A percentile compares a stretch with the other conserved stretches of the same genome.
Evolutionary conservation across 139 green algal genomes (phyloP).

Genomic region (Chlorella sp.): DNA sequence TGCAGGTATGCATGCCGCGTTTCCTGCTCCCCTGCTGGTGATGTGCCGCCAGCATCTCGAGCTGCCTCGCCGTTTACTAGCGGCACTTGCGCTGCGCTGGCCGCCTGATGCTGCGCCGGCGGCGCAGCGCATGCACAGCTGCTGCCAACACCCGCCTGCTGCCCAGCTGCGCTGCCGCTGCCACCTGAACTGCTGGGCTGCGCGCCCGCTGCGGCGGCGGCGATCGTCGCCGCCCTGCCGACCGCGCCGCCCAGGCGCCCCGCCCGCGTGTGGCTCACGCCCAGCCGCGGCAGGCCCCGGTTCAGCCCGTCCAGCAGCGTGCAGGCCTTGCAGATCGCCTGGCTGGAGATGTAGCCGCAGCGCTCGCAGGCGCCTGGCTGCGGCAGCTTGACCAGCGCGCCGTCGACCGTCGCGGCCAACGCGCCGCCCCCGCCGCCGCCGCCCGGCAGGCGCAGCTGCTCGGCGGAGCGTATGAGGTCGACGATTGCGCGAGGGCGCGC

Average conservation of each 20-base stretch:
- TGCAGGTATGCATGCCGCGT: too few species aligned
- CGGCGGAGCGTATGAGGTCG: constrained; percentile 84
- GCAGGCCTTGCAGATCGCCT: constrained; percentile 91
- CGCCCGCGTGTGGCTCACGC: constrained; percentile 37
- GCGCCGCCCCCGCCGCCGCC: not conserved
- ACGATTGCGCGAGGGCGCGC: constrained; percentile 80
- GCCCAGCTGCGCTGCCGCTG: not conserved
- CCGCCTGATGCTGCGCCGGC: not conserved
- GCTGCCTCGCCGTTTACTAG: too few species aligned
- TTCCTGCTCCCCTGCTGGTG: too few species aligned
- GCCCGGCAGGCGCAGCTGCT: constrained; percentile 57
- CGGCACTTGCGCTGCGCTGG: too few species aligned
- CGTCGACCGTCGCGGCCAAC: not conserved
- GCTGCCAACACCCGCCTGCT: too few species aligned
- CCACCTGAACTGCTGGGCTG: not conserved
- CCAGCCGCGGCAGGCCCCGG: constrained; percentile 60
- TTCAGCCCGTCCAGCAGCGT: constrained; percentile 88
- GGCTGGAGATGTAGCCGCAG: constrained; percentile 88
- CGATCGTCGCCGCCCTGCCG: not conserved
- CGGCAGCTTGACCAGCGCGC: constrained; percentile 1
- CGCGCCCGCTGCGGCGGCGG: not conserved
- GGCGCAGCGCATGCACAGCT: not conserved
- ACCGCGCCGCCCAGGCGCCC: not conserved
- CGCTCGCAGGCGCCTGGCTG: constrained; percentile 64
- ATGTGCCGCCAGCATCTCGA: too few species aligned